These are phyloP conservation scores for Astragalus glycyphyllos DNA, from an alignment of 306 rosid genomes.

Conservation along the genomic window DNA sequence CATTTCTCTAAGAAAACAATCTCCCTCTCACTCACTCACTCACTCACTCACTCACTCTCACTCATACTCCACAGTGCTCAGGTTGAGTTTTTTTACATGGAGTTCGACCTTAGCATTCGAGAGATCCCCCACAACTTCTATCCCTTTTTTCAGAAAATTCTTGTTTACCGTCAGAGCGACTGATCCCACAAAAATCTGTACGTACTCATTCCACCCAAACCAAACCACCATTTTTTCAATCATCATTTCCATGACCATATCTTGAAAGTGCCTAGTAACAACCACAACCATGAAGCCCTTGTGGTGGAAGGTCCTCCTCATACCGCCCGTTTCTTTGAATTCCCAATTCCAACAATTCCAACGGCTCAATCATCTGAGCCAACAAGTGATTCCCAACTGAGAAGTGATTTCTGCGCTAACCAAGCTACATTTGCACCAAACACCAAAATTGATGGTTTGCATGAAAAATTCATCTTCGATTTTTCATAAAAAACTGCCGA, in stretches of 20 bases:
- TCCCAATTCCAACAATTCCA: not conserved
- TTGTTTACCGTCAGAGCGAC: not conserved
- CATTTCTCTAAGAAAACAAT: too few relatives aligned
- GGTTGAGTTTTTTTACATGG: slow-evolving; percentile 53
- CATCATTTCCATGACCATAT: not conserved
- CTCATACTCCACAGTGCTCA: too few relatives aligned
- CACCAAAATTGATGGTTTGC: too few relatives aligned
- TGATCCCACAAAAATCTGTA: not conserved
- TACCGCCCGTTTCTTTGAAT: too few relatives aligned
- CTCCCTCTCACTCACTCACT: not conserved
- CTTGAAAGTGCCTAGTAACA: not conserved
- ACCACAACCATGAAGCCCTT: not conserved
- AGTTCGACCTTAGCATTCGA: slow-evolving; percentile 4
- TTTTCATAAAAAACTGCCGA: slow-evolving; percentile 8
- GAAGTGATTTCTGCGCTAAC: not conserved
- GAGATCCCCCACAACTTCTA: not conserved
- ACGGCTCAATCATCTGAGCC: not conserved
- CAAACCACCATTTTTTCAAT: not conserved
- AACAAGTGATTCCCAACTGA: too few relatives aligned
- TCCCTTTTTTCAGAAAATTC: not conserved
- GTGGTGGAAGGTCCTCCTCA: not conserved
- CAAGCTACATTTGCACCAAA: not conserved
- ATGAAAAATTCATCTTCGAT: slow-evolving; percentile 13
- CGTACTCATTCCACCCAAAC: not conserved
- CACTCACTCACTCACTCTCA: too few relatives aligned